phyloP scores from a whole-genome alignment of 768 basidiomycete genomes.

The Tricholoma sp. region DNA sequence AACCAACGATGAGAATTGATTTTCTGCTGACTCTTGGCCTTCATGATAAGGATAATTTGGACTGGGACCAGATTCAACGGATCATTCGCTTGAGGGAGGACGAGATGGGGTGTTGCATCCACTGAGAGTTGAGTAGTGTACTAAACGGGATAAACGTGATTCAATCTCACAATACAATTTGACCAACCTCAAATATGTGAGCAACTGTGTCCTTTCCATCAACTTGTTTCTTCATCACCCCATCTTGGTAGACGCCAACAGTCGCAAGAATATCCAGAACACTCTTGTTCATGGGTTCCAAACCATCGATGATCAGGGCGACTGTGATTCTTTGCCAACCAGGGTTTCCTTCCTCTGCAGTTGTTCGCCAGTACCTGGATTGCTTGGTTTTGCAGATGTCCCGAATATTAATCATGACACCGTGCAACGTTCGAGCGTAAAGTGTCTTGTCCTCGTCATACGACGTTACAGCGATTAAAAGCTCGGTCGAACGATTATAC shows the following conservation, averaged over 20 bases:
- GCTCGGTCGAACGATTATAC: conserved; percentile 86
- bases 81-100: conserved; percentile 85
- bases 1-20: conserved; percentile 96
- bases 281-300: conserved; percentile 94
- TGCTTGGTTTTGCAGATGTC: conserved; percentile 96
- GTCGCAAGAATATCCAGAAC: conserved; percentile 87
- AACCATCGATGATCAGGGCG: conserved; percentile 86
- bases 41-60: conserved; percentile 85
- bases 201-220: conserved; percentile 87
- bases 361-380: conserved; percentile 84
- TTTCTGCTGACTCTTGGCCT: conserved; percentile 94
- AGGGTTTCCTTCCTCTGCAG: conserved; percentile 78
- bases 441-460: conserved; percentile 92
- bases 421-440: conserved; percentile 89
- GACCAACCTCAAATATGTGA: conserved; percentile 86
- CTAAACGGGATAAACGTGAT: conserved; percentile 32
- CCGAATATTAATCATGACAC: conserved; percentile 96
- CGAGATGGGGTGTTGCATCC: conserved; percentile 83
- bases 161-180: not conserved
- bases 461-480: conserved; percentile 91
- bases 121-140: conserved; percentile 97
- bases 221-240: conserved; percentile 89
- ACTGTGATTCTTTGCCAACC: conserved; percentile 92
- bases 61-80: conserved; percentile 92
- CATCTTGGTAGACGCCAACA: conserved; percentile 90